A percentile compares a stretch with the other conserved stretches of the same genome.
Conservation (phyloP, 768 basidiomycete species). For the Lanmaoa rubissima region DNA sequence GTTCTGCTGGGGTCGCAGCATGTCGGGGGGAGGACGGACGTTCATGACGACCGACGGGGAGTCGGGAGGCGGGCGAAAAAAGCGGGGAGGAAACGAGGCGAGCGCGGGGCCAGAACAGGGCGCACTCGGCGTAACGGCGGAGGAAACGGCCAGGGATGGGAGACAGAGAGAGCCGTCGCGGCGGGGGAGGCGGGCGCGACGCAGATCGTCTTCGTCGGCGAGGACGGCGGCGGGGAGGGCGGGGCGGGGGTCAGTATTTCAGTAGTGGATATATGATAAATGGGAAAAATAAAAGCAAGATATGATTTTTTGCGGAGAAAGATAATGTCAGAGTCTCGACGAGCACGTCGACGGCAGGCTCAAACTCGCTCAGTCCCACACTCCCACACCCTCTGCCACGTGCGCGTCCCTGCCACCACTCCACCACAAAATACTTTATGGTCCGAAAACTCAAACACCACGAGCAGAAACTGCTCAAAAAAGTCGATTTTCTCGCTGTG, state of each 20-base stretch:
- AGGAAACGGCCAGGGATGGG: conserved; percentile 2
- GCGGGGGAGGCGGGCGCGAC: conserved; percentile 12
- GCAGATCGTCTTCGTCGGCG: conserved; percentile 17
- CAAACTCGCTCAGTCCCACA: conserved; percentile 21
- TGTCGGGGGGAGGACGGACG: conserved; percentile 41
- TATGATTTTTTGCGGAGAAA: conserved; percentile 29
- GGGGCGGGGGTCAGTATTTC: neutral
- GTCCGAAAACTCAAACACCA: conserved; percentile 96
- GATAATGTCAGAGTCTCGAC: conserved; percentile 27
- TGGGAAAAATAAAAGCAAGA: conserved; percentile 22
- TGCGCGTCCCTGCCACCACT: conserved; percentile 17
- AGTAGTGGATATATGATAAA: conserved; percentile 12
- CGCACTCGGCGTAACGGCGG: conserved; percentile 2
- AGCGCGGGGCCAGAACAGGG: neutral
- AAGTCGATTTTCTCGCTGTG: conserved; percentile 96
- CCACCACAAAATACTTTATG: conserved; percentile 38
- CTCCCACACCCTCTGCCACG: conserved; percentile 34
- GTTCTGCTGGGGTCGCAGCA: conserved; percentile 44
- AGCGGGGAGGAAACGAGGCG: neutral
- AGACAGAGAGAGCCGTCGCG: conserved; percentile 4
- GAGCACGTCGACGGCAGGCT: conserved; percentile 32
- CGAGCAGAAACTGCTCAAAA: conserved; percentile 91
- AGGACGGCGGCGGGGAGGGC: neutral
- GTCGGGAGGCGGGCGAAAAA: conserved; percentile 7
- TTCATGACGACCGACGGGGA: conserved; percentile 41